A percentile compares a stretch with the other conserved stretches of the same genome.
Conservation (phyloP, 1,284 basidiomycete species). For the Laetiporus sulphureus region DNA sequence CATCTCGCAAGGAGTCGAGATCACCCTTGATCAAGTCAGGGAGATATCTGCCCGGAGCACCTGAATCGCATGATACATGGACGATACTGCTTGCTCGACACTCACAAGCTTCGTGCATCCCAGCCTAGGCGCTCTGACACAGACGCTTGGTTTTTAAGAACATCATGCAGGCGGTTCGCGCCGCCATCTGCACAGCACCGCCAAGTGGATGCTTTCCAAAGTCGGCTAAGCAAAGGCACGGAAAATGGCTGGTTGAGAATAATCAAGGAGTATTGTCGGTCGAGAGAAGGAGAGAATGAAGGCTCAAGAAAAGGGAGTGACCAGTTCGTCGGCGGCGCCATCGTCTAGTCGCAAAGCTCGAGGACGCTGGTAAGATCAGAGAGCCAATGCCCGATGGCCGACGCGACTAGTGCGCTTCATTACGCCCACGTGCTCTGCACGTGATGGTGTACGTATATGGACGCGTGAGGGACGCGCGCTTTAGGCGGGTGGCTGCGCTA, state of each 20-base stretch:
- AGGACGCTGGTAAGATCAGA: neutral
- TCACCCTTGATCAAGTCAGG: slow-evolving; percentile 93
- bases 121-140: too few relatives aligned
- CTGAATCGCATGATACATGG: too few relatives aligned
- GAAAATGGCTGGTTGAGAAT: slow-evolving; percentile 88
- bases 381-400: too few relatives aligned
- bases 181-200: slow-evolving; percentile 90
- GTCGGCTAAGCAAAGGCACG: slow-evolving; percentile 46
- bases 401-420: neutral
- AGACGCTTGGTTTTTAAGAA: slow-evolving; percentile 30
- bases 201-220: slow-evolving; percentile 68
- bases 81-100: too few relatives aligned
- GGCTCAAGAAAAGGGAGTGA: slow-evolving; percentile 32
- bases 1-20: slow-evolving; percentile 78
- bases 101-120: slow-evolving; percentile 21
- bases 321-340: slow-evolving; percentile 18
- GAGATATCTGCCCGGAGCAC: slow-evolving; percentile 45
- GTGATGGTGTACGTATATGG: slow-evolving; percentile 7
- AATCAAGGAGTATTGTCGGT: slow-evolving; percentile 54
- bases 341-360: neutral
- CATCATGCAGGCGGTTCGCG: slow-evolving; percentile 81
- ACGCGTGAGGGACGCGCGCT: too few relatives aligned
- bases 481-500: slow-evolving; percentile 4
- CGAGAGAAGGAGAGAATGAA: slow-evolving; percentile 7
- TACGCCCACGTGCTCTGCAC: slow-evolving; percentile 12